Percentiles rank a stretch among this genome's conserved stretches.
Conservation (phyloP, 441 rosid genomes). For the Mallotus repandus region DNA sequence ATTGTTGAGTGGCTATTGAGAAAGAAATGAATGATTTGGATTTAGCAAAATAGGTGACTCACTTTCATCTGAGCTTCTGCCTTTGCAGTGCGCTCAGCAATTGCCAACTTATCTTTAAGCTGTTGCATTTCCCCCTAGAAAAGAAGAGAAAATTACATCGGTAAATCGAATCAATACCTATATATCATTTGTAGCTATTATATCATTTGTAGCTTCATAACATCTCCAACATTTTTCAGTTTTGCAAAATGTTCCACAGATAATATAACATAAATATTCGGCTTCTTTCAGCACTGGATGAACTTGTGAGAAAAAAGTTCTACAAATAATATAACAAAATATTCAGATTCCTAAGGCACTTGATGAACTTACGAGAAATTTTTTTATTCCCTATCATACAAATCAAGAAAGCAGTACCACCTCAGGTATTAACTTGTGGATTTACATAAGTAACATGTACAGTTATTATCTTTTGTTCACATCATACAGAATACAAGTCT, state of each 20-base stretch:
- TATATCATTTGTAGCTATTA: no score
- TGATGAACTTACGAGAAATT: no score
- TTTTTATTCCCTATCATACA: no score
- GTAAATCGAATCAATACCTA: neutral
- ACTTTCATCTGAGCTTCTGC: slow-evolving; percentile 59
- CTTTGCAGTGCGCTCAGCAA: slow-evolving; percentile 57
- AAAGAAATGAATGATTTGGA: neutral
- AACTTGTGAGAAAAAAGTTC: neutral
- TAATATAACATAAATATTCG: neutral
- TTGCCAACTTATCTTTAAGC: slow-evolving; percentile 45
- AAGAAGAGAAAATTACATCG: slow-evolving; percentile 10
- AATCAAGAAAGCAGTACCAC: neutral
- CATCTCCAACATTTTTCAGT: no score
- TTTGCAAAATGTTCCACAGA: neutral
- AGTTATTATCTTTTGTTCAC: no score
- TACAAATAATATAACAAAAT: neutral
- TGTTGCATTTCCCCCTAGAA: slow-evolving; percentile 59
- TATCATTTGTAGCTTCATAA: neutral
- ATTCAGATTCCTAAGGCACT: neutral
- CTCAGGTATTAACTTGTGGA: neutral
- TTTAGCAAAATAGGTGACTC: slow-evolving; percentile 7
- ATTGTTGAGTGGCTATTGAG: slow-evolving; percentile 8
- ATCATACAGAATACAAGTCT: neutral
- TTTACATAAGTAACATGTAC: no score
- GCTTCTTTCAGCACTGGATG: neutral